phyloP scores from a whole-genome alignment of 768 basidiomycete genomes.

The Russula vinacea region DNA sequence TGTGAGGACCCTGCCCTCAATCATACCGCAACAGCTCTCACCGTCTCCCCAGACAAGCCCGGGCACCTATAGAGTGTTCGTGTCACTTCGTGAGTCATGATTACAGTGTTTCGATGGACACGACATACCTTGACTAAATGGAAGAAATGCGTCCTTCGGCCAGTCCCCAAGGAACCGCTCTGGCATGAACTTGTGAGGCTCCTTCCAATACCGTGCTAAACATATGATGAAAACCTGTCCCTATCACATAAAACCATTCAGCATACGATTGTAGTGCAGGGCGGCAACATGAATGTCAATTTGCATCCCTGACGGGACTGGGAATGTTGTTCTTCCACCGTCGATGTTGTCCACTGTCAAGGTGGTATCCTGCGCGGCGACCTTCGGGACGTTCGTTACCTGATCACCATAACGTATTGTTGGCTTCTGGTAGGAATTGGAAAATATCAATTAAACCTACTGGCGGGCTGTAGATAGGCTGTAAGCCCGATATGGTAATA shows the following conservation, averaged over 20 bases:
- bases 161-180: slow-evolving; percentile 38
- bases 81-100: not conserved
- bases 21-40: not conserved
- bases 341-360: slow-evolving; percentile 36
- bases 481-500: not conserved
- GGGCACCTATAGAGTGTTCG: slow-evolving; percentile 9
- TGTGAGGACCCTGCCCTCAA: not conserved
- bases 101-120: not conserved
- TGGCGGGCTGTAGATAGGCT: slow-evolving; percentile 6
- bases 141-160: slow-evolving; percentile 38
- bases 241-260: not conserved
- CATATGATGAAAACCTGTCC: not conserved
- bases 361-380: slow-evolving; percentile 46
- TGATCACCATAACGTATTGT: slow-evolving; percentile 35
- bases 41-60: slow-evolving; percentile 31
- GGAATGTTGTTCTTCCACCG: slow-evolving; percentile 42
- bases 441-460: slow-evolving; percentile 2
- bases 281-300: slow-evolving; percentile 42
- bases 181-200: slow-evolving; percentile 48
- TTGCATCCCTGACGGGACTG: slow-evolving; percentile 44
- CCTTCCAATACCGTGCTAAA: slow-evolving; percentile 54
- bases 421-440: not conserved
- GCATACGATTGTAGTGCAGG: slow-evolving; percentile 52
- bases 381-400: slow-evolving; percentile 47
- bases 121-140: slow-evolving; percentile 33